phyloP scores from a whole-genome alignment of 306 rosid genomes.

The Notholithocarpus densiflorus region DNA sequence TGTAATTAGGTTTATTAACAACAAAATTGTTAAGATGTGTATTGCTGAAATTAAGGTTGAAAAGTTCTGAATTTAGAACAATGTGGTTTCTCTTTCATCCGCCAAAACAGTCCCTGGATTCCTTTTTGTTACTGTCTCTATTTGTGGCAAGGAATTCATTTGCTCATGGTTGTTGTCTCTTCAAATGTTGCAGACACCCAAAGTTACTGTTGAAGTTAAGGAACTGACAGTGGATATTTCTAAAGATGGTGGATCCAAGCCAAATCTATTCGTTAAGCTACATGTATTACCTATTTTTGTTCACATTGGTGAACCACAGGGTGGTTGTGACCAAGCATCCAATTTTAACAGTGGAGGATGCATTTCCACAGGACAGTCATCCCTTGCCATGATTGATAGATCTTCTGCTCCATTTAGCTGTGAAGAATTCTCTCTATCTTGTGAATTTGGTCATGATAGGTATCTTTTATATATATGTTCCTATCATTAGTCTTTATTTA shows the following conservation, averaged over 20 bases:
- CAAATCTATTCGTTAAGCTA: slow-evolving; percentile 76
- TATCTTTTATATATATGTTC: slow-evolving; percentile 24
- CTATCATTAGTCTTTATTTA: not conserved
- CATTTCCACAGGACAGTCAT: slow-evolving; percentile 53
- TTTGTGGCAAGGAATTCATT: slow-evolving; percentile 4
- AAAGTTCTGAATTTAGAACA: not conserved
- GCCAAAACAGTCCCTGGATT: not conserved
- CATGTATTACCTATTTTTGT: slow-evolving; percentile 67
- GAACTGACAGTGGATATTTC: slow-evolving; percentile 78
- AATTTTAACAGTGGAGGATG: slow-evolving; percentile 53
- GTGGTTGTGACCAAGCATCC: slow-evolving; percentile 62
- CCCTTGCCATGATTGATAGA: slow-evolving; percentile 51
- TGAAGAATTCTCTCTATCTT: slow-evolving; percentile 66
- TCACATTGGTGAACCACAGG: slow-evolving; percentile 76
- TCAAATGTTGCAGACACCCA: slow-evolving; percentile 72
- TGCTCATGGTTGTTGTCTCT: slow-evolving; percentile 27
- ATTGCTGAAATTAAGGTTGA: not conserved
- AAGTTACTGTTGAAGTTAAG: slow-evolving; percentile 74
- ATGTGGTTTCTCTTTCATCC: not conserved
- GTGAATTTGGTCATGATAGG: slow-evolving; percentile 97
- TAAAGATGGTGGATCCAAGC: slow-evolving; percentile 66
- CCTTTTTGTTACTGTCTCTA: slow-evolving; percentile 12
- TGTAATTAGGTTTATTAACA: not conserved
- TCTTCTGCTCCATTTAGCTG: slow-evolving; percentile 66
- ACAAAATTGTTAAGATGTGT: not conserved